Evolutionary conservation across 495 filamentous ascomycete species (phyloP), one percentile per base, ranked within the genome.

Genomic region (Podospora pseudoanserina): DNA sequence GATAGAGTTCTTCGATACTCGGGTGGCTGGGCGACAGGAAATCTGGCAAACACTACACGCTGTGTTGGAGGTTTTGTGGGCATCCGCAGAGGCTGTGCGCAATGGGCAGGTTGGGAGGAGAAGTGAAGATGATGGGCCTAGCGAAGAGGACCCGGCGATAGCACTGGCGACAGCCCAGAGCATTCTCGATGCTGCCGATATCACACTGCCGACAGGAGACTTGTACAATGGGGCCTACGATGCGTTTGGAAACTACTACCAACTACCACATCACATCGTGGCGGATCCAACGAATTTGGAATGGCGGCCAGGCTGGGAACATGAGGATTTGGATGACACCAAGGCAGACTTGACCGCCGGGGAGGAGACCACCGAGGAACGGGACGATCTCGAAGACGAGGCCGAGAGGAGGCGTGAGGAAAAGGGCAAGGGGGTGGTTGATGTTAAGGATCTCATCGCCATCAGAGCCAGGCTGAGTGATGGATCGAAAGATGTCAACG

Each of bases 1-100:
- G 49, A 75, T 77, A 27, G 91, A 91, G 67, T 95, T 93, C 79
- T 95, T 92, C 70, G 90, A 93, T 65, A 98, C 94, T 3, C 81
- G 91, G 39, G 91, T 95, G 3, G 89, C 89, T 5, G 92, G 93
- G 11, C 84, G 86, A 5, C 68, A 83, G 16, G 92, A 96, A 72
- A 82, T 94, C 55, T 98, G 94, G 94, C 85, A 84, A 54, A 90
- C 92, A 1, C 68, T 97, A 13, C 84, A 84, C 30, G 79, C 86
- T 0, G 91, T 89, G 0, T 79, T 91, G 16, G 86, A 91, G 65
- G 77, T 91, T 19, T 72, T 96, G 70, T 88, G 87, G 77, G 75
- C 75, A 23, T 74, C 74, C 0, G 78, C 81, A 60, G 68, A 58
- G 18, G 71, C 68, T 5, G 69, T 65, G 2, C 72, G 68, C 27